phyloP scores from a whole-genome alignment of 148 eudicot genomes.

The Mesembryanthemum crystallinum region DNA sequence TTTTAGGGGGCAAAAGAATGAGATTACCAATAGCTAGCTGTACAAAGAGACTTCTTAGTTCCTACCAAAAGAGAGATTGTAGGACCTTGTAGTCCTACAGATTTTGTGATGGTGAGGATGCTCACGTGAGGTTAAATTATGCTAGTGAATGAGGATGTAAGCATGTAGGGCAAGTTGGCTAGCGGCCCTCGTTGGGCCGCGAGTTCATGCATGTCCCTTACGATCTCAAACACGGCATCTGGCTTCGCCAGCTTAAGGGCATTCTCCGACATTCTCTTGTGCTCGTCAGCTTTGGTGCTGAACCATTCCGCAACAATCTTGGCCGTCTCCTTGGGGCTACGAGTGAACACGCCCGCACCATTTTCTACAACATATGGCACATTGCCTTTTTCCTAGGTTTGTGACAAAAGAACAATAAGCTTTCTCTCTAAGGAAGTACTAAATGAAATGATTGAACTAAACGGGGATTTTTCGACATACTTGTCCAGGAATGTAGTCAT shows the following conservation, averaged over 20 bases:
- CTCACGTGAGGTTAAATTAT: slow-evolving; percentile 34
- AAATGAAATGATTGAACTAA: neutral
- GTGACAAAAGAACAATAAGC: neutral
- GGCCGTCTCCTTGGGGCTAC: slow-evolving; percentile 83
- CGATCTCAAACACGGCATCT: slow-evolving; percentile 88
- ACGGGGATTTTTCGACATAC: slow-evolving; percentile 37
- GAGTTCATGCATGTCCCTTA: slow-evolving; percentile 84
- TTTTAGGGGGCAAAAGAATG: slow-evolving; percentile 20
- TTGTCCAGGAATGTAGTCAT: slow-evolving; percentile 96
- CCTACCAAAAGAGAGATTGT: slow-evolving; percentile 11
- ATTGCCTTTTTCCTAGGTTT: slow-evolving; percentile 81
- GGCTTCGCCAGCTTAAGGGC: slow-evolving; percentile 85
- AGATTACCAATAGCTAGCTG: slow-evolving; percentile 25
- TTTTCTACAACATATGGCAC: slow-evolving; percentile 91
- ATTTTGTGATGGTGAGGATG: neutral
- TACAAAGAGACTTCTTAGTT: slow-evolving; percentile 21
- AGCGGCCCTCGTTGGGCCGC: slow-evolving; percentile 77
- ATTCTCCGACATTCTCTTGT: slow-evolving; percentile 72
- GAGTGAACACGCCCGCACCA: slow-evolving; percentile 91
- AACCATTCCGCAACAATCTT: slow-evolving; percentile 84
- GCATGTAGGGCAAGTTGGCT: slow-evolving; percentile 64
- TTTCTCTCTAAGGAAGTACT: neutral
- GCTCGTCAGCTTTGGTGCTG: slow-evolving; percentile 66
- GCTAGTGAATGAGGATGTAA: slow-evolving; percentile 80
- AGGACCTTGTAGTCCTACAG: neutral